A percentile compares a stretch with the other conserved stretches of the same genome.
Conservation (phyloP, 441 rosid species). For the Euphorbia corollata region DNA sequence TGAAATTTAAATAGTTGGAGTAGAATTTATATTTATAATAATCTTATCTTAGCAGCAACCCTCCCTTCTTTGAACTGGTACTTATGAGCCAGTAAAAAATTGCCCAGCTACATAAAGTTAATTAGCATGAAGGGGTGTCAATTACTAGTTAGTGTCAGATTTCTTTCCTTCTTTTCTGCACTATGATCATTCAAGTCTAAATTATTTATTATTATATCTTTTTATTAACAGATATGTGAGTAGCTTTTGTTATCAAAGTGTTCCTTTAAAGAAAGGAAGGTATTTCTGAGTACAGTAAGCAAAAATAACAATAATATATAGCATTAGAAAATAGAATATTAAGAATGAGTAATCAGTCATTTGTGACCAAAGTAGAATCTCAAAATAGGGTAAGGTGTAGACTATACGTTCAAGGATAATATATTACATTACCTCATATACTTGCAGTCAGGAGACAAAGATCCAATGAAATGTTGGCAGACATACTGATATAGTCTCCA, state of each 20-base stretch:
- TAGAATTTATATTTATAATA: neutral
- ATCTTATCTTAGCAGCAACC: neutral
- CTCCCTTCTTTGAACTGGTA: too few relatives aligned
- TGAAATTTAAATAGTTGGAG: too few relatives aligned
- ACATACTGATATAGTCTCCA: slow-evolving; percentile 89
- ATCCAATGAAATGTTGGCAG: slow-evolving; percentile 88
- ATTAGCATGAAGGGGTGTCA: too few relatives aligned
- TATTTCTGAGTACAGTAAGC: neutral
- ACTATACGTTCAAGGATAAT: neutral
- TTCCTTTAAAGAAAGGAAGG: neutral
- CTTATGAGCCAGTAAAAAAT: too few relatives aligned
- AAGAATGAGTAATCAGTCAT: neutral
- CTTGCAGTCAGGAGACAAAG: slow-evolving; percentile 86
- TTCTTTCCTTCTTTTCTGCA: neutral
- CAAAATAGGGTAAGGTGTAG: neutral
- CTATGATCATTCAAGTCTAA: neutral
- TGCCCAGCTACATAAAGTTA: too few relatives aligned
- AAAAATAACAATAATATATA: neutral
- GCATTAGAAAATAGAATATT: neutral
- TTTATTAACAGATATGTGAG: neutral
- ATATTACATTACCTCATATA: slow-evolving; percentile 47
- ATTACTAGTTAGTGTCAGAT: neutral
- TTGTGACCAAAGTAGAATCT: neutral
- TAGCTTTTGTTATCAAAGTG: neutral
- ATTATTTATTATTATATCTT: neutral